These are phyloP conservation scores for Arachnopeziza araneosa DNA, from an alignment of 2,329 filamentous ascomycete genomes.

Conservation along the genomic window DNA sequence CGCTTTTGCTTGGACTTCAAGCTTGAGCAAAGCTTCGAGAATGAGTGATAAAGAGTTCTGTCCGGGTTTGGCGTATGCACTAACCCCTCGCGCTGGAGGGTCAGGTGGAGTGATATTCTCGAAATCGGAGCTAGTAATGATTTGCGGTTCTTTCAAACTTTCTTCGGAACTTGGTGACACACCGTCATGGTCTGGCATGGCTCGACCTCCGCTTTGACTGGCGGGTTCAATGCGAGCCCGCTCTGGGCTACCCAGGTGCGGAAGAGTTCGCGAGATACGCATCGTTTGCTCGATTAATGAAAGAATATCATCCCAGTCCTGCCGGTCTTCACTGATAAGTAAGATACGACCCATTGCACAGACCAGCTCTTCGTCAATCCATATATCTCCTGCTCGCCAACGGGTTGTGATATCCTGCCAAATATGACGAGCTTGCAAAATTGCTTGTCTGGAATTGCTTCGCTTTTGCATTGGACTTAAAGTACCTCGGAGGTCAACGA, in stretches of 20 bases:
- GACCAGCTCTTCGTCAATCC: conserved; percentile 73
- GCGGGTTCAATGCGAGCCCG: conserved; percentile 9
- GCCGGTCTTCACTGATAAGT: conserved; percentile 51
- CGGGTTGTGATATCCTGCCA: conserved; percentile 77
- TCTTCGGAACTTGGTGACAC: neutral
- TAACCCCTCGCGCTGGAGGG: neutral
- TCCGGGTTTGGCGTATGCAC: conserved; percentile 38
- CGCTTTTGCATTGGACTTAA: conserved; percentile 26
- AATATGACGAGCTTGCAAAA: conserved; percentile 64
- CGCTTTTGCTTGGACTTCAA: conserved; percentile 46
- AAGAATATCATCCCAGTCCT: conserved; percentile 67
- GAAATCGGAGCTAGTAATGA: neutral
- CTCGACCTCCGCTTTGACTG: neutral
- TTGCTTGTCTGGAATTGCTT: conserved; percentile 37
- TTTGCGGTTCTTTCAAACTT: neutral
- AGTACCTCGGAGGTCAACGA: conserved; percentile 21
- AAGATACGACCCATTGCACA: conserved; percentile 76
- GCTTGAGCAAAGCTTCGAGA: conserved; percentile 56
- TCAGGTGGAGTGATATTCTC: neutral
- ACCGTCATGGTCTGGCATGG: neutral
- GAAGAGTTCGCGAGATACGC: conserved; percentile 54
- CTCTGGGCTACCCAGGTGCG: conserved; percentile 11
- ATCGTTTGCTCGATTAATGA: conserved; percentile 77
- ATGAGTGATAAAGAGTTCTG: conserved; percentile 63
- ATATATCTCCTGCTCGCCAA: conserved; percentile 66